Conservation (phyloP, 345 rosid species). For the Carallia brachiata region DNA sequence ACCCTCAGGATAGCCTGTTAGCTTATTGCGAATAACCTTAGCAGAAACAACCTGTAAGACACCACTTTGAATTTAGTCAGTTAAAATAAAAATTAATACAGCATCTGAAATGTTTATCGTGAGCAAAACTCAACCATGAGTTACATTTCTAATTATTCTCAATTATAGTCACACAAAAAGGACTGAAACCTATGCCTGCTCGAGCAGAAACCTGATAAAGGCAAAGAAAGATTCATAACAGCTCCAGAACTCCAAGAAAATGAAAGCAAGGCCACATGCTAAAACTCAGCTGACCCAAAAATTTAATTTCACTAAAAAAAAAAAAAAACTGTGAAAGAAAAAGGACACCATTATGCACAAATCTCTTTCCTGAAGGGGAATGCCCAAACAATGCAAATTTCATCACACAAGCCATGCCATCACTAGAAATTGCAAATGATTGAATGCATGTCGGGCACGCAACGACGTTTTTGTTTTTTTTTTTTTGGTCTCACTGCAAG, state of each 20-base stretch:
- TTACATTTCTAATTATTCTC: too few relatives aligned
- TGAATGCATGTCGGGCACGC: too few relatives aligned
- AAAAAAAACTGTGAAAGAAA: not conserved
- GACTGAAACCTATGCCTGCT: too few relatives aligned
- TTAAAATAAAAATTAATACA: not conserved
- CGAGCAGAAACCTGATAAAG: too few relatives aligned
- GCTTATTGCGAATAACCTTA: slow-evolving; percentile 87
- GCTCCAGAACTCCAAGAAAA: too few relatives aligned
- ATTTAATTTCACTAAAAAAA: not conserved
- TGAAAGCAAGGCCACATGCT: too few relatives aligned
- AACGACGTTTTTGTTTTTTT: too few relatives aligned
- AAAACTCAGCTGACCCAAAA: too few relatives aligned
- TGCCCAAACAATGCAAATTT: not conserved
- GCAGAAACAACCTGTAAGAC: slow-evolving; percentile 55
- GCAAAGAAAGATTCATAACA: too few relatives aligned
- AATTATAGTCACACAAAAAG: too few relatives aligned
- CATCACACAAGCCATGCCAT: not conserved
- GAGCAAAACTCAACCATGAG: not conserved
- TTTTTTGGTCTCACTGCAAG: too few relatives aligned
- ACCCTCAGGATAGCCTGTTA: slow-evolving; percentile 65
- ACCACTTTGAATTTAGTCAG: not conserved
- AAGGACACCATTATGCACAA: not conserved
- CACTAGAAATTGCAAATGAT: too few relatives aligned
- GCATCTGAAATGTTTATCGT: not conserved
- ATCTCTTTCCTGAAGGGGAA: not conserved